Percentiles rank a stretch among this genome's conserved stretches.
These are phyloP conservation scores for Neckera pumila DNA, from an alignment of 225 moss, liverwort and hornwort species.

Conservation along the genomic window DNA sequence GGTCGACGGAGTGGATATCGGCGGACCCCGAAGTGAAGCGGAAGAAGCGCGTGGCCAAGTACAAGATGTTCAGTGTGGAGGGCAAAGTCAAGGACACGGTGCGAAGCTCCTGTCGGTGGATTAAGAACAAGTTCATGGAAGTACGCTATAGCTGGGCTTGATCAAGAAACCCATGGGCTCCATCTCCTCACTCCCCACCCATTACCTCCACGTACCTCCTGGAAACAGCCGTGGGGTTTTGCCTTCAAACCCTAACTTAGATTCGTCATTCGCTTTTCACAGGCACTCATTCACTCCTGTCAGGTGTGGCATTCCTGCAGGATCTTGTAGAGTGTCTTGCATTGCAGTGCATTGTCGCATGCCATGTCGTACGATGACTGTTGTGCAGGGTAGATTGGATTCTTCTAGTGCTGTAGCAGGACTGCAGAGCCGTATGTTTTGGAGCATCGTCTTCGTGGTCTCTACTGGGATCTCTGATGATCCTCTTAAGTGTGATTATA, in stretches of 20 bases:
- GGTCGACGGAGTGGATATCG: slow-evolving; percentile 23
- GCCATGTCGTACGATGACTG: background rate
- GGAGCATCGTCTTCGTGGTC: background rate
- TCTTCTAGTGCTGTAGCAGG: background rate
- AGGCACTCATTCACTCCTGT: background rate
- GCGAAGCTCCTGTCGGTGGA: slow-evolving; percentile 73
- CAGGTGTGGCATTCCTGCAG: background rate
- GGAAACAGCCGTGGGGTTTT: background rate
- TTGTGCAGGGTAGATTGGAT: background rate
- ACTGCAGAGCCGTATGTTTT: background rate
- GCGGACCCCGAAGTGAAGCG: slow-evolving; percentile 84
- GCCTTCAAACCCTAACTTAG: background rate
- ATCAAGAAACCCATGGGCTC: background rate
- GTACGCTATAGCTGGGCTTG: slow-evolving; percentile 66
- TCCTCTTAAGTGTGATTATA: background rate
- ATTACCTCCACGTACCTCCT: background rate
- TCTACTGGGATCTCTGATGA: background rate
- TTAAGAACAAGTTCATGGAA: slow-evolving; percentile 66
- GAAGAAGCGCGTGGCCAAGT: slow-evolving; percentile 83
- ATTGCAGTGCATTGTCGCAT: background rate
- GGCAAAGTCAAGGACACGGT: slow-evolving; percentile 64
- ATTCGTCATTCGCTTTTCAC: background rate
- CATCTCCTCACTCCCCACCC: background rate
- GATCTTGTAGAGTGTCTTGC: background rate
- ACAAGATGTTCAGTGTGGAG: slow-evolving; percentile 80